These are phyloP conservation scores for Scalesia atractyloides DNA, from an alignment of 129 eudicot genomes.

Conservation along the genomic window DNA sequence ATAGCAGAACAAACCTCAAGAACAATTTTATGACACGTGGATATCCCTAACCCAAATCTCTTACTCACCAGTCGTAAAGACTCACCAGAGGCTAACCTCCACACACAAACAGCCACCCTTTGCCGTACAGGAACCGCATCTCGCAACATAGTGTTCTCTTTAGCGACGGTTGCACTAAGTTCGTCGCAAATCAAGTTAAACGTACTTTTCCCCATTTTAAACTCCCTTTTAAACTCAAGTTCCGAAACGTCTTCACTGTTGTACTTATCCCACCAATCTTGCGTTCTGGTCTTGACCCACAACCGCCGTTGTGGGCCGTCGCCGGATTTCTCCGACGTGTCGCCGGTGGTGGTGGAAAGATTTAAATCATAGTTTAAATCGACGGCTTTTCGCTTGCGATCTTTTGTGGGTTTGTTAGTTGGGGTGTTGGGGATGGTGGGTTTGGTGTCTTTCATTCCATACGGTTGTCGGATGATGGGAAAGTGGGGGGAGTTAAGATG, in stretches of 20 bases:
- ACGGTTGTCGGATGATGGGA: not conserved
- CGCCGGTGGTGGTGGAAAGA: constrained; percentile 17
- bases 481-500: not conserved
- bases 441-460: not conserved
- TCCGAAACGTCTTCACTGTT: constrained; percentile 68
- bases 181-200: constrained; percentile 75
- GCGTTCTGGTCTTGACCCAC: constrained; percentile 83
- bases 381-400: constrained; percentile 13
- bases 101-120: constrained; percentile 84
- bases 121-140: constrained; percentile 87
- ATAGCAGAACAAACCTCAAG: constrained; percentile 91
- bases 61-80: constrained; percentile 81
- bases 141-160: constrained; percentile 83
- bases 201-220: constrained; percentile 81
- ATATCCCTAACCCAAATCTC: constrained; percentile 83
- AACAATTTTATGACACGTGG: constrained; percentile 87
- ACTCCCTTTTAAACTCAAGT: constrained; percentile 65
- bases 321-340: constrained; percentile 8
- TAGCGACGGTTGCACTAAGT: constrained; percentile 62
- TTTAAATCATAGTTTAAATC: constrained; percentile 33
- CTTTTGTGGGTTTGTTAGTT: constrained; percentile 1
- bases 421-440: not conserved
- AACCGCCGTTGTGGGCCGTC: constrained; percentile 62
- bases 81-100: constrained; percentile 85
- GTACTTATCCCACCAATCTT: constrained; percentile 92